Evolutionary conservation across 2,329 filamentous ascomycete species (phyloP), one percentile per base, ranked within the genome.

Genomic region (Clonostachys chloroleuca): DNA sequence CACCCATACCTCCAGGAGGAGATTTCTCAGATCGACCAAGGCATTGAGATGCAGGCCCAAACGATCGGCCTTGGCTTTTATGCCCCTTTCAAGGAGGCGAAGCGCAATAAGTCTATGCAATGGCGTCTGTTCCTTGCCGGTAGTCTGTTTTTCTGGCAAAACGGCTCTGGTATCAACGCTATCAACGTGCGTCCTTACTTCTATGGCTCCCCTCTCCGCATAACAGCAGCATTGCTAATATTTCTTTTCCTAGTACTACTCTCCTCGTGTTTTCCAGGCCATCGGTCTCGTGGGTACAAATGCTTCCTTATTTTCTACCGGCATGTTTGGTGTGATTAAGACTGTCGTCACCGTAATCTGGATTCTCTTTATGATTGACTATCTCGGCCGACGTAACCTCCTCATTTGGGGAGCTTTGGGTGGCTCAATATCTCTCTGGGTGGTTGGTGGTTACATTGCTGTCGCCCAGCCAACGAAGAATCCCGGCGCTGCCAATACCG

Each of bases 271-370:
- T 42, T 64, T 64, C 47, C 42, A 37, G 14, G 65, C 62, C 36
- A 64, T 74, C 35, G 70, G 70, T 5, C 60, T 72, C 45, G 62
- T 59, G 10, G 70, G 69, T 14, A 68, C 63, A 34, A 66, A 65
- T 54, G 64, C 62, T 2, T 55, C 61, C 18, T 65, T 73, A 46
- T 57, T 86, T 35, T 83, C 82, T 9, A 86, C 83, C 1, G 83
- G 83, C 20, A 77, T 87, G 45, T 87, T 86, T 51, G 83, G 83
- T 20, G 80, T 86, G 3, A 76, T 86, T 54, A 86, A 86, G 68
- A 84, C 82, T 0, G 67, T 76, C 6, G 67, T 83, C 49, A 86
- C 83, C 0, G 64, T 86, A 20, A 55, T 86, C 52, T 87, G 82
- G 78, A 70, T 86, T 6, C 66, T 86, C 36, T 79, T 77, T 60